phyloP scores from a whole-genome alignment of 2,329 filamentous ascomycete species.

The Calonectria henricotiae region DNA sequence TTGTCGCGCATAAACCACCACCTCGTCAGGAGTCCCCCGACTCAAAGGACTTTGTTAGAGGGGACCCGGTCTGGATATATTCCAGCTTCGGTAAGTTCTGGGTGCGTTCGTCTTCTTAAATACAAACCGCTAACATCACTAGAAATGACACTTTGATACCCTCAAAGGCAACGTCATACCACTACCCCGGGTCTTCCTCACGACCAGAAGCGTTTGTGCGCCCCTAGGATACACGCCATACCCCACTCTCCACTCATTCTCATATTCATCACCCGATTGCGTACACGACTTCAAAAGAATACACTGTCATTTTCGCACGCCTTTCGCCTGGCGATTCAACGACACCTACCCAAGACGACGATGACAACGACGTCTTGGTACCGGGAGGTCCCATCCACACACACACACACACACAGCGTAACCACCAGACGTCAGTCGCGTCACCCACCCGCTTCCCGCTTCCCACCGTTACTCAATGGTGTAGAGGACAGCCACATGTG shows the following conservation, averaged over 20 bases:
- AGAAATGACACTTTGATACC: slow-evolving; percentile 24
- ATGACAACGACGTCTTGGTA: neutral
- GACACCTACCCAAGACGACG: slow-evolving; percentile 4
- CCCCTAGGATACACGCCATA: neutral
- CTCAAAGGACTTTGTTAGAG: neutral
- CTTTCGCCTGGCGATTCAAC: neutral
- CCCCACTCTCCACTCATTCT: neutral
- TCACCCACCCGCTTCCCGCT: neutral
- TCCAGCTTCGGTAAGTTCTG: slow-evolving; percentile 5
- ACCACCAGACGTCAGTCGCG: slow-evolving; percentile 13
- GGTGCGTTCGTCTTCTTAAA: too few relatives aligned
- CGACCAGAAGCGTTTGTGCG: neutral
- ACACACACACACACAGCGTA: neutral
- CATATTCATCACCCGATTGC: neutral
- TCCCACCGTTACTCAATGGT: neutral
- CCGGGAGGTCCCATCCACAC: neutral
- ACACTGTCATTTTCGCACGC: neutral
- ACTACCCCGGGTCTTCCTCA: neutral
- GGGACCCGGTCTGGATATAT: neutral
- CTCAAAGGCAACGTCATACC: slow-evolving; percentile 23
- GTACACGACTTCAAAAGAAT: slow-evolving; percentile 6
- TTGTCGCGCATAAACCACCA: neutral
- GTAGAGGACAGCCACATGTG: neutral
- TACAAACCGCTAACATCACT: neutral
- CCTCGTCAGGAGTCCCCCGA: neutral